Percentiles rank a stretch among this genome's conserved stretches.
Conservation (phyloP, 2,329 filamentous ascomycete species). For the Aspergillus neotritici region DNA sequence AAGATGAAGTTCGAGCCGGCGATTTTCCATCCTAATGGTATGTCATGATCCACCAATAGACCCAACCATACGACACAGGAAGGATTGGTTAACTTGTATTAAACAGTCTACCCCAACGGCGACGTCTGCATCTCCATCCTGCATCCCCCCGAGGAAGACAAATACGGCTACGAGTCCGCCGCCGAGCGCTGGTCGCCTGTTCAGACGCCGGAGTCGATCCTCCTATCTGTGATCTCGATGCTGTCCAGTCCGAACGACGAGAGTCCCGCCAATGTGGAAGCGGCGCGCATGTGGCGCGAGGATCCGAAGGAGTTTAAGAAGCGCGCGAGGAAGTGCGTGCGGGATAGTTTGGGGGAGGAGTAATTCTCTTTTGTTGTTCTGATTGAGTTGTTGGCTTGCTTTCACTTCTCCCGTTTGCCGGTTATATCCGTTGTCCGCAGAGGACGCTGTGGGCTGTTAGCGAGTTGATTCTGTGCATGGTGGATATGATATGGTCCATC, state of each 20-base stretch:
- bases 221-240: slow-evolving; percentile 87
- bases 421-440: too few relatives aligned
- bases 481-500: too few relatives aligned
- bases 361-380: slow-evolving; percentile 14
- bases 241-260: slow-evolving; percentile 91
- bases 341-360: slow-evolving; percentile 74
- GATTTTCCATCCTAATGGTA: slow-evolving; percentile 88
- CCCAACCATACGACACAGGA: too few relatives aligned
- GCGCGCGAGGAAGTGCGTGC: slow-evolving; percentile 69
- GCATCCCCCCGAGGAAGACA: slow-evolving; percentile 89
- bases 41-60: slow-evolving; percentile 23
- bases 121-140: slow-evolving; percentile 95
- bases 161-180: slow-evolving; percentile 86
- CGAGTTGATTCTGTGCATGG: too few relatives aligned
- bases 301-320: slow-evolving; percentile 73
- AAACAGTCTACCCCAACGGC: slow-evolving; percentile 71
- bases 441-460: too few relatives aligned
- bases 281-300: slow-evolving; percentile 79
- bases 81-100: too few relatives aligned
- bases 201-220: slow-evolving; percentile 89
- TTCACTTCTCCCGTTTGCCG: too few relatives aligned
- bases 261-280: slow-evolving; percentile 91
- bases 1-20: slow-evolving; percentile 80
- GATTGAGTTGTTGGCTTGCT: too few relatives aligned
- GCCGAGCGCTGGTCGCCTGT: slow-evolving; percentile 91